Evolutionary conservation across 2,329 filamentous ascomycete species (phyloP).

Genomic region (Eurotiales sp.): DNA sequence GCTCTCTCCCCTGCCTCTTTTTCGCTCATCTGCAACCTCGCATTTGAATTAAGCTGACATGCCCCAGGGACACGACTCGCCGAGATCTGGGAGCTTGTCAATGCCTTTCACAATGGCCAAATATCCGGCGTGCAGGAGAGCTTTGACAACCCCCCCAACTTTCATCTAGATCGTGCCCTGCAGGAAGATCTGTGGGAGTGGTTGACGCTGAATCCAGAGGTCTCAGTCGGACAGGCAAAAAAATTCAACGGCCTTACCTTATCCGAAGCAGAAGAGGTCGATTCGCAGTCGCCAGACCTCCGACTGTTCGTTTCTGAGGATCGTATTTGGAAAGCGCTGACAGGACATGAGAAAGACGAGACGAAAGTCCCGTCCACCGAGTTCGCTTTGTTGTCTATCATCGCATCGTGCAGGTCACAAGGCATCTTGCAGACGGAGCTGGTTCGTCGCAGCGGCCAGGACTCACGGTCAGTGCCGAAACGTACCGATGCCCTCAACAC

Average conservation of each 20-base stretch:
- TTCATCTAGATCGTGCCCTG: slow-evolving; percentile 46
- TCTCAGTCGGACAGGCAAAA: slow-evolving; percentile 46
- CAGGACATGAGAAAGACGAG: slow-evolving; percentile 57
- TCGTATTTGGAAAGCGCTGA: slow-evolving; percentile 57
- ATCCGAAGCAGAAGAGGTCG: slow-evolving; percentile 34
- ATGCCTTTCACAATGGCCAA: slow-evolving; percentile 2
- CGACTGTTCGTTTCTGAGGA: slow-evolving; percentile 50
- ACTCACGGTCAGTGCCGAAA: slow-evolving; percentile 62
- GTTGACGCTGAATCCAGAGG: slow-evolving; percentile 54
- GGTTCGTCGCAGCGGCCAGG: slow-evolving; percentile 54
- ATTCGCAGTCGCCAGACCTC: neutral
- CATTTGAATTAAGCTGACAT: too few relatives aligned
- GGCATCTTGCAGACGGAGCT: slow-evolving; percentile 59
- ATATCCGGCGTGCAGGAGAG: neutral
- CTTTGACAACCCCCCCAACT: neutral
- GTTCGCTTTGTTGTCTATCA: slow-evolving; percentile 56
- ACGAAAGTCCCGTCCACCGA: slow-evolving; percentile 52
- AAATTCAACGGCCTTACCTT: slow-evolving; percentile 40
- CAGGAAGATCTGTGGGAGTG: slow-evolving; percentile 56
- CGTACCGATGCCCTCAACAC: slow-evolving; percentile 54
- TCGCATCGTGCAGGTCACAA: slow-evolving; percentile 51
- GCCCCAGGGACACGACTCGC: slow-evolving; percentile 5
- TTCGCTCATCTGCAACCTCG: too few relatives aligned
- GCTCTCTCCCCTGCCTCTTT: too few relatives aligned
- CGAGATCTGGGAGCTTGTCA: slow-evolving; percentile 7